A percentile compares a stretch with the other conserved stretches of the same genome.
Conservation (phyloP, 305 asterid genomes). For the Fraxinus ornus region DNA sequence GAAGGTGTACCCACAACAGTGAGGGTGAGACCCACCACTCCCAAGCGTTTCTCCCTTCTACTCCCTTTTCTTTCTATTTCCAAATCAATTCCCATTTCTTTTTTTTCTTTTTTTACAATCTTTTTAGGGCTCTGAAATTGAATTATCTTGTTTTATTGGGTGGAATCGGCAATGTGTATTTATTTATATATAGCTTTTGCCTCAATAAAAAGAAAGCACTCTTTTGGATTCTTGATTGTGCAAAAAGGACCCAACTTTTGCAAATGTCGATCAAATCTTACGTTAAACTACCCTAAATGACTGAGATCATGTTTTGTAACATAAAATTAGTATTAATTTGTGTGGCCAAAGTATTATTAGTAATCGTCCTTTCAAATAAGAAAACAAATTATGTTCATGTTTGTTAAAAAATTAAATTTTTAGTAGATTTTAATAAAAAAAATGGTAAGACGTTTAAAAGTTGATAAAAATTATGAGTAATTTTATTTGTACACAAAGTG, state of each 20-base stretch:
- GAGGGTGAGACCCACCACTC: slow-evolving; percentile 44
- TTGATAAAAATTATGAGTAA: too few species aligned
- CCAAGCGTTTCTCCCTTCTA: slow-evolving; percentile 17
- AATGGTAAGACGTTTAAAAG: too few species aligned
- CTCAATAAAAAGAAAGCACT: slow-evolving; percentile 19
- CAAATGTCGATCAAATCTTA: neutral
- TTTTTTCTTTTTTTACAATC: neutral
- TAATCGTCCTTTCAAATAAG: neutral
- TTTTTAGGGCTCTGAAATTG: slow-evolving; percentile 13
- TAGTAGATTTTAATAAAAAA: too few species aligned
- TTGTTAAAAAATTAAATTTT: too few species aligned
- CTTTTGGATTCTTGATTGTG: slow-evolving; percentile 23
- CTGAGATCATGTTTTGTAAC: neutral
- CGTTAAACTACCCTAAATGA: neutral
- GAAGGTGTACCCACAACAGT: slow-evolving; percentile 25
- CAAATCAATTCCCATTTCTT: neutral
- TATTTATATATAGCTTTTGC: slow-evolving; percentile 30
- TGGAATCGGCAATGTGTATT: slow-evolving; percentile 47
- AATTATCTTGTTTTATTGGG: slow-evolving; percentile 17
- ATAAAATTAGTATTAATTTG: neutral
- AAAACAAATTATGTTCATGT: neutral
- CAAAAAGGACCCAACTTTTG: slow-evolving; percentile 1
- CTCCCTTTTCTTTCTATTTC: slow-evolving; percentile 9
- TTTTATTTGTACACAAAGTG: too few species aligned
- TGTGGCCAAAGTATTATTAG: neutral